Conservation (phyloP, 2,329 filamentous ascomycete species). For the Penicillium sp. region DNA sequence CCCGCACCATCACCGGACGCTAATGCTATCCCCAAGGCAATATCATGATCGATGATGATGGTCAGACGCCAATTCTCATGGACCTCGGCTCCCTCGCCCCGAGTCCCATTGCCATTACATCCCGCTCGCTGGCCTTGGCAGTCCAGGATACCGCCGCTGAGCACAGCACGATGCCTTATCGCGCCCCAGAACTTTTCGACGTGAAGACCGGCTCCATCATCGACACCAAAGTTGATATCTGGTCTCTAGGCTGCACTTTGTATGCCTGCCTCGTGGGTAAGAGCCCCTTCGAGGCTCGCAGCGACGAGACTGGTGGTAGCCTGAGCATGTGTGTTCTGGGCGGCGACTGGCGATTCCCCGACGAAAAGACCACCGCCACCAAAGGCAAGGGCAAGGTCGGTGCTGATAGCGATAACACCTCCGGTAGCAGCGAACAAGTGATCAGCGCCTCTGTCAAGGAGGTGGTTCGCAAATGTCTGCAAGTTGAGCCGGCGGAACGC, state of each 20-base stretch:
- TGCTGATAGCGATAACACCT: slow-evolving; percentile 21
- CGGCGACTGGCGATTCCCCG: slow-evolving; percentile 95
- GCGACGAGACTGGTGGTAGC: slow-evolving; percentile 92
- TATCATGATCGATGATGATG: slow-evolving; percentile 97
- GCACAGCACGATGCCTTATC: slow-evolving; percentile 98
- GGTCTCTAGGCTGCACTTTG: slow-evolving; percentile 95
- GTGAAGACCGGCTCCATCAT: slow-evolving; percentile 90
- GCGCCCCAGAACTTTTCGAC: slow-evolving; percentile 95
- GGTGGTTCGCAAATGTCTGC: slow-evolving; percentile 82
- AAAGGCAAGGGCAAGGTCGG: slow-evolving; percentile 56
- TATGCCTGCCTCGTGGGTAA: slow-evolving; percentile 97
- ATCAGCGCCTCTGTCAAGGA: slow-evolving; percentile 85
- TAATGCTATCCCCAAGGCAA: slow-evolving; percentile 60
- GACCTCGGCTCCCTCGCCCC: slow-evolving; percentile 90
- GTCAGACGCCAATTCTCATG: slow-evolving; percentile 89
- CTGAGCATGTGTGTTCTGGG: slow-evolving; percentile 89
- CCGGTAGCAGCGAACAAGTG: slow-evolving; percentile 47
- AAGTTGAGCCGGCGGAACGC: slow-evolving; percentile 81
- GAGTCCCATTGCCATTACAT: slow-evolving; percentile 85
- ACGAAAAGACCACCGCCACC: slow-evolving; percentile 68
- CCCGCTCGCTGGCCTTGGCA: slow-evolving; percentile 83
- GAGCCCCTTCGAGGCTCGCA: slow-evolving; percentile 92
- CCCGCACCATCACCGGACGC: background rate
- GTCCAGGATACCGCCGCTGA: slow-evolving; percentile 94
- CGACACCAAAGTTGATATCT: slow-evolving; percentile 97